A percentile compares a stretch with the other conserved stretches of the same genome.
Evolutionary conservation across 2,329 filamentous ascomycete species (phyloP).

Genomic region (Gaeumannomyces sp.): DNA sequence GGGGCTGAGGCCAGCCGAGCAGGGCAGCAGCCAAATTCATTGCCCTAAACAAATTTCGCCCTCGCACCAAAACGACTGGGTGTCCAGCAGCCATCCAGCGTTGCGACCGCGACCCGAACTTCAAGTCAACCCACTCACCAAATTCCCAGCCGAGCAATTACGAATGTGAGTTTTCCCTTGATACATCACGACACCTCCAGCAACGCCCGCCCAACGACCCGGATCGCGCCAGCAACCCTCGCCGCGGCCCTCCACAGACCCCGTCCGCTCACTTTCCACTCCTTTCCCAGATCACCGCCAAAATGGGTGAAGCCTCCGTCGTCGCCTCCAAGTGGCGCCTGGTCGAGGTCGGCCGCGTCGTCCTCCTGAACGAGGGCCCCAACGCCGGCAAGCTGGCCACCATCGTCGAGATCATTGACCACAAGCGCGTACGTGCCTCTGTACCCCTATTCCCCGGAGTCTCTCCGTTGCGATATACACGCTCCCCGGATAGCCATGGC

Average conservation of each 20-base stretch:
- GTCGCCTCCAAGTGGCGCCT: slow-evolving; percentile 84
- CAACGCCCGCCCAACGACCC: neutral
- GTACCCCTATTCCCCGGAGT: slow-evolving; percentile 6
- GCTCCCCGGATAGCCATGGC: neutral
- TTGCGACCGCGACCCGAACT: neutral
- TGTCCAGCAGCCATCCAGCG: neutral
- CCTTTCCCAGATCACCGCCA: slow-evolving; percentile 26
- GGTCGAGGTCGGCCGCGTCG: slow-evolving; percentile 97
- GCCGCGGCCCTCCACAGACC: neutral
- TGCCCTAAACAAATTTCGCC: slow-evolving; percentile 6
- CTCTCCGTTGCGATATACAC: neutral
- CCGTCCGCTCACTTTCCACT: neutral
- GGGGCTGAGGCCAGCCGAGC: neutral
- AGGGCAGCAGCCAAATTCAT: slow-evolving; percentile 1
- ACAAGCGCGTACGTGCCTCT: slow-evolving; percentile 88
- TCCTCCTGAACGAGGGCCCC: slow-evolving; percentile 80
- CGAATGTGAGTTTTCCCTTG: slow-evolving; percentile 1
- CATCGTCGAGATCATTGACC: slow-evolving; percentile 99
- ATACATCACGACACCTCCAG: neutral
- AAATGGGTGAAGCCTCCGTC: slow-evolving; percentile 79
- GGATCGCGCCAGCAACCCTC: slow-evolving; percentile 1
- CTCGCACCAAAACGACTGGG: slow-evolving; percentile 4
- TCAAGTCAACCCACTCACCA: slow-evolving; percentile 3
- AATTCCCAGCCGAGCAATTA: slow-evolving; percentile 3
- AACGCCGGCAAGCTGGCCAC: slow-evolving; percentile 80